These are phyloP conservation scores for Seminavis robusta DNA, from an alignment of 108 stramenopile species.

Conservation along the genomic window DNA sequence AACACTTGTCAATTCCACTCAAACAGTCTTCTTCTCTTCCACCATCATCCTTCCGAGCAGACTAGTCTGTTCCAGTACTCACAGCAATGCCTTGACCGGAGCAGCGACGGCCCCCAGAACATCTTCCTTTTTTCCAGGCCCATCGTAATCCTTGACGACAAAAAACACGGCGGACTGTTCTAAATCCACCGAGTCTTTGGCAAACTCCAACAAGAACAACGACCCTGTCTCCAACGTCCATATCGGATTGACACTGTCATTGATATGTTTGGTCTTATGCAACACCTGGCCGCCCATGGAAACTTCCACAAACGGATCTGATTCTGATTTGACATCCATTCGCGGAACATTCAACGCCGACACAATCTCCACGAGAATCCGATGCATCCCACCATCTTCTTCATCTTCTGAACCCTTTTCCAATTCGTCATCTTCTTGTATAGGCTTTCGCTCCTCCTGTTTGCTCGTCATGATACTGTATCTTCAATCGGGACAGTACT, in stretches of 20 bases:
- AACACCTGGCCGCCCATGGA: constrained; percentile 42
- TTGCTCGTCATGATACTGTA: no score
- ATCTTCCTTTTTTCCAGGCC: constrained; percentile 44
- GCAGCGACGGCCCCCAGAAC: constrained; percentile 51
- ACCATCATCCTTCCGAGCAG: no score
- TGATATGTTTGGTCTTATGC: constrained; percentile 54
- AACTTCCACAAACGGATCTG: constrained; percentile 62
- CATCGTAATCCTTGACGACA: constrained; percentile 73
- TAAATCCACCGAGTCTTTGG: no score
- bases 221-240: constrained; percentile 68
- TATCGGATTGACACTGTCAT: constrained; percentile 56
- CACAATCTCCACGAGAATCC: constrained; percentile 74
- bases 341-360: constrained; percentile 55
- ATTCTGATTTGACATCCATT: constrained; percentile 43
- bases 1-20: no score
- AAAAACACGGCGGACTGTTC: no score
- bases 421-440: constrained; percentile 46
- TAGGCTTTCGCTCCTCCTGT: no score
- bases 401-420: constrained; percentile 29
- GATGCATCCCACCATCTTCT: constrained; percentile 30
- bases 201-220: constrained; percentile 62
- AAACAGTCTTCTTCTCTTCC: no score
- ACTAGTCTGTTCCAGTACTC: no score
- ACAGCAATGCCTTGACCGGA: constrained; percentile 25
- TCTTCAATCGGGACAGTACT: no score